Percentiles rank a stretch among this genome's conserved stretches.
Conservation (phyloP, 129 eudicot genomes). For the Centrapalus pauciflorus region DNA sequence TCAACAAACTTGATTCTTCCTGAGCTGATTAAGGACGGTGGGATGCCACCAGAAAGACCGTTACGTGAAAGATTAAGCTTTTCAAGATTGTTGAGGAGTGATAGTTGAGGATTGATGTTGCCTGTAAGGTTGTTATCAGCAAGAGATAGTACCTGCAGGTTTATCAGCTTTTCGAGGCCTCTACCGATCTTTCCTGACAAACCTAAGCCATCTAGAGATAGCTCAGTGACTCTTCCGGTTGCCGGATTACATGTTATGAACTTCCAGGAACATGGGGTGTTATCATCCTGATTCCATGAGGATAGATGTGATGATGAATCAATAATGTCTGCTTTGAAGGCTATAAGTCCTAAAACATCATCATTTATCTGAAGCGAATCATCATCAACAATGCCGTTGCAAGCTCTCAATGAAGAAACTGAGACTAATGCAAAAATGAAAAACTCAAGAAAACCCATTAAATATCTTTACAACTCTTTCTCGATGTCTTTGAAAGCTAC, state of each 20-base stretch:
- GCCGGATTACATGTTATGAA: constrained; percentile 61
- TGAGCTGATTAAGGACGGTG: constrained; percentile 27
- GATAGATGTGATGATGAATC: constrained; percentile 47
- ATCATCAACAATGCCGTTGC: constrained; percentile 21
- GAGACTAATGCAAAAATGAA: constrained; percentile 30
- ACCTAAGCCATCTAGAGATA: constrained; percentile 45
- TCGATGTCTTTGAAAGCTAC: not conserved
- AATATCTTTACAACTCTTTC: not conserved
- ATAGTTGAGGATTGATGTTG: constrained; percentile 38
- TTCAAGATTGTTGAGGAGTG: constrained; percentile 38
- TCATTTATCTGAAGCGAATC: constrained; percentile 39
- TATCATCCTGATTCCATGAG: constrained; percentile 88
- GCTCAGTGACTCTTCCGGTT: constrained; percentile 48
- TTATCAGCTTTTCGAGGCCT: constrained; percentile 63
- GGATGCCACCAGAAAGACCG: constrained; percentile 51
- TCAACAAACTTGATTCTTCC: constrained; percentile 64
- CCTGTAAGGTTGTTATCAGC: constrained; percentile 69
- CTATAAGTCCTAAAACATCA: constrained; percentile 85
- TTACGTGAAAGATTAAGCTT: constrained; percentile 62
- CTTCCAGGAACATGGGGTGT: constrained; percentile 77
- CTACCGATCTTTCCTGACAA: constrained; percentile 78
- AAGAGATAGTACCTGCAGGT: constrained; percentile 57
- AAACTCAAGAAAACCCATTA: constrained; percentile 25
- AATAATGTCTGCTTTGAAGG: constrained; percentile 64
- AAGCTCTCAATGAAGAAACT: constrained; percentile 16